Evolutionary conservation across 2,329 filamentous ascomycete species (phyloP).

Genomic region (Pestalotiopsis sp.): DNA sequence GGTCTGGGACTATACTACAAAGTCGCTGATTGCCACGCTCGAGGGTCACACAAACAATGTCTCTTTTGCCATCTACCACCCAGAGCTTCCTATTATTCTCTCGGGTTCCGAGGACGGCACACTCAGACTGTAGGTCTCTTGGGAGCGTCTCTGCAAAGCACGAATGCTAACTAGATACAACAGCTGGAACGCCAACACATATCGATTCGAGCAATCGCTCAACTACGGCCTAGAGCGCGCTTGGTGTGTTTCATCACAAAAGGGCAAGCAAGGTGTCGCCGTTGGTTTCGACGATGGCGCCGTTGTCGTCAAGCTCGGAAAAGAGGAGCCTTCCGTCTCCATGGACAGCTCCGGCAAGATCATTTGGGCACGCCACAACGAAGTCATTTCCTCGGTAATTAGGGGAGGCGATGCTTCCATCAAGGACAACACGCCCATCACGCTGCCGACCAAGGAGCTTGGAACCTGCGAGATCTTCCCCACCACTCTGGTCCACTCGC

Average conservation of each 20-base stretch:
- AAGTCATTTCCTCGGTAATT: conserved; percentile 93
- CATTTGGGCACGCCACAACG: conserved; percentile 93
- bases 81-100: conserved; percentile 92
- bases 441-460: conserved; percentile 88
- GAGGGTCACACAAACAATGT: conserved; percentile 98
- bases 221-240: conserved; percentile 95
- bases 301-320: conserved; percentile 95
- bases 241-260: conserved; percentile 97
- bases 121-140: conserved; percentile 68
- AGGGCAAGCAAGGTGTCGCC: conserved; percentile 90
- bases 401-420: conserved; percentile 80
- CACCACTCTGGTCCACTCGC: conserved; percentile 91
- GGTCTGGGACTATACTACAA: conserved; percentile 99
- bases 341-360: conserved; percentile 97
- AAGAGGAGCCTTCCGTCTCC: conserved; percentile 94
- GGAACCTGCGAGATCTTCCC: conserved; percentile 97
- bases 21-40: conserved; percentile 92
- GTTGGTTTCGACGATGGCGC: conserved; percentile 98
- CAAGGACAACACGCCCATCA: conserved; percentile 88
- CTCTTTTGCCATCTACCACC: conserved; percentile 97
- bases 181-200: conserved; percentile 93
- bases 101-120: conserved; percentile 98
- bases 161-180: not conserved
- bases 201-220: conserved; percentile 91
- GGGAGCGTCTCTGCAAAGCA: not conserved